Conservation (phyloP, 2,329 filamentous ascomycete species). For the Cercospora sp. region DNA sequence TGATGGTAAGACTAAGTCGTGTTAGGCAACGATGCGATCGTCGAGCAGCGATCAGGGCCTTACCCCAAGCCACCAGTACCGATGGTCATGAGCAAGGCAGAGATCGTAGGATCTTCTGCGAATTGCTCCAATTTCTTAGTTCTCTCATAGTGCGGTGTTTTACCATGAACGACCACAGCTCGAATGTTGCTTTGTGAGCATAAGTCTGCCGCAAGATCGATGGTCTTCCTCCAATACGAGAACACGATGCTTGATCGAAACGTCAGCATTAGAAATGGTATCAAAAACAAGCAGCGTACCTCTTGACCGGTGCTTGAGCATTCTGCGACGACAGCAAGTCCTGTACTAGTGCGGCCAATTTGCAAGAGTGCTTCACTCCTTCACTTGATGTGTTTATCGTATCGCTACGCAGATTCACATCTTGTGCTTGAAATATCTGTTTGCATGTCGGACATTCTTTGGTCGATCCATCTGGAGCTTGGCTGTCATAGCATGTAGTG, state of each 20-base stretch:
- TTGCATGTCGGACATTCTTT: not conserved
- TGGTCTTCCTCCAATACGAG: not conserved
- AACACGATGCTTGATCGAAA: not conserved
- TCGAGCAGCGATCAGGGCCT: not conserved
- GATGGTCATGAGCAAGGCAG: not conserved
- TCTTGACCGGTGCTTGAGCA: not conserved
- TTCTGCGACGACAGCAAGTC: not conserved
- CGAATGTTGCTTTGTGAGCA: not conserved
- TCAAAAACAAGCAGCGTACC: not conserved
- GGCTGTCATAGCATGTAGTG: not conserved
- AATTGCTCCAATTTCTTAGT: not conserved
- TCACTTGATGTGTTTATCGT: not conserved
- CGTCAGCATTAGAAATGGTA: not conserved
- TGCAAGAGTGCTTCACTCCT: not conserved
- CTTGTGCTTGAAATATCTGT: not conserved
- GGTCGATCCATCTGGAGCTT: not conserved
- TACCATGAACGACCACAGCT: not conserved
- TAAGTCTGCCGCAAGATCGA: not conserved
- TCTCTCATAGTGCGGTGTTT: not conserved
- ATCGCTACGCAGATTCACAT: not conserved
- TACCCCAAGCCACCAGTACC: not conserved
- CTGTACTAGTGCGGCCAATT: not conserved
- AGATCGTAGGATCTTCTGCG: not conserved
- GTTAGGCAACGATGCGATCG: not conserved
- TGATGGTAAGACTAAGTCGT: not conserved